phyloP scores from a whole-genome alignment of 2,329 filamentous ascomycete species.

The Ophiocordyceps camponoti-floridani region DNA sequence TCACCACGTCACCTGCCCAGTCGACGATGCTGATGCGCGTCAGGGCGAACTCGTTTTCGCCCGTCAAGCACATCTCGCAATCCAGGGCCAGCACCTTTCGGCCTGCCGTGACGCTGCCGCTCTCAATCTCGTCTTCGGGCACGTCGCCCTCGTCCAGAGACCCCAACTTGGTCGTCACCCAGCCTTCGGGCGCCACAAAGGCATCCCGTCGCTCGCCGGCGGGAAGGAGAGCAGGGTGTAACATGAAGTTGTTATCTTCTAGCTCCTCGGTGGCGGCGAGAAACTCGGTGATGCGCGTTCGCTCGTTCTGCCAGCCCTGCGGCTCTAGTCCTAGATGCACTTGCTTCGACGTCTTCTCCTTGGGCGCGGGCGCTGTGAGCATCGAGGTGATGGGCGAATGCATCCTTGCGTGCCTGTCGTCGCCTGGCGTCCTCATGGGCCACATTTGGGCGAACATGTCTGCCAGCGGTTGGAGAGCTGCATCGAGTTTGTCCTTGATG shows the following conservation, averaged over 20 bases:
- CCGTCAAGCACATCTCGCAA: constrained; percentile 94
- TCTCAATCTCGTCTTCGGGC: constrained; percentile 52
- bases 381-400: constrained; percentile 80
- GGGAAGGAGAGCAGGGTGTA: constrained; percentile 70
- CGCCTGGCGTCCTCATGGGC: constrained; percentile 76
- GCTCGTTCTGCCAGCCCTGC: constrained; percentile 51
- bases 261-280: constrained; percentile 57
- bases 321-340: constrained; percentile 44
- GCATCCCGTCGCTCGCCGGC: constrained; percentile 36
- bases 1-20: constrained; percentile 66
- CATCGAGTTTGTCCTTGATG: constrained; percentile 29
- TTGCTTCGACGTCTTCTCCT: constrained; percentile 42
- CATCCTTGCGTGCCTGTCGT: constrained; percentile 62
- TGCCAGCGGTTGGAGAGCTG: constrained; percentile 46
- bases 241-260: constrained; percentile 62
- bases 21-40: constrained; percentile 74
- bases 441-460: constrained; percentile 78
- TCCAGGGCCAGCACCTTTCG: constrained; percentile 68
- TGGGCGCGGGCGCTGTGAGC: constrained; percentile 54
- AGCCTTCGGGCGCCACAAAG: constrained; percentile 45
- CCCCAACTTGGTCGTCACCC: constrained; percentile 63
- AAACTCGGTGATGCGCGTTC: constrained; percentile 69
- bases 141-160: constrained; percentile 48
- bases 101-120: constrained; percentile 70
- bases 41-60: constrained; percentile 60